phyloP scores from a whole-genome alignment of 495 filamentous ascomycete species.

The Aspergillus avenaceus region DNA sequence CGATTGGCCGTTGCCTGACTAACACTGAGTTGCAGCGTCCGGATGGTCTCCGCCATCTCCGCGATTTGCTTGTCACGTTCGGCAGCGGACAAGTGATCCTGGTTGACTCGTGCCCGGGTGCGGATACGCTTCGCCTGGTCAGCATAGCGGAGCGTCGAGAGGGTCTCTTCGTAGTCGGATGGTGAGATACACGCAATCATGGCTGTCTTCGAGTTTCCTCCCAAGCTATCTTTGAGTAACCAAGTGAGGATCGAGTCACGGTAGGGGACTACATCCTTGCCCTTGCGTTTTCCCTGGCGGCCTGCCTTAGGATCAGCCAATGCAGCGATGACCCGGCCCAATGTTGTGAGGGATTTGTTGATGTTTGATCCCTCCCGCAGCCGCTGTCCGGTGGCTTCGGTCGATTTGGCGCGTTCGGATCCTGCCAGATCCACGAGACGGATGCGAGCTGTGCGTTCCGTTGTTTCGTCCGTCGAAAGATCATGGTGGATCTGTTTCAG shows the following conservation, averaged over 20 bases:
- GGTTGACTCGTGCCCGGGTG: constrained; percentile 93
- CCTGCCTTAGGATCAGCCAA: constrained; percentile 75
- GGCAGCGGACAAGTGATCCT: constrained; percentile 80
- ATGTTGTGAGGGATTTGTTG: constrained; percentile 95
- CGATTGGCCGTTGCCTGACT: constrained; percentile 44
- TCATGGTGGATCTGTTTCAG: constrained; percentile 96
- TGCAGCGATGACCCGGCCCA: constrained; percentile 95
- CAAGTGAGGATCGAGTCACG: constrained; percentile 97
- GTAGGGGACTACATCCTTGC: constrained; percentile 80
- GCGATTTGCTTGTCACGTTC: constrained; percentile 91
- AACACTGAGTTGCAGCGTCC: constrained; percentile 72
- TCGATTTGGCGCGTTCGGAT: constrained; percentile 90
- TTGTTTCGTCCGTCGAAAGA: constrained; percentile 90
- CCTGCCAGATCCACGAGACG: constrained; percentile 94
- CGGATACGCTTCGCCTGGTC: constrained; percentile 98
- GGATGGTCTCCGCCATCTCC: constrained; percentile 92
- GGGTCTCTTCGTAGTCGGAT: constrained; percentile 93
- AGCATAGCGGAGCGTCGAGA: constrained; percentile 92
- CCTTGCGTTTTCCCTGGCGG: constrained; percentile 46
- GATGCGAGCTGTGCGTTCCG: constrained; percentile 88
- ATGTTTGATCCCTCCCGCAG: constrained; percentile 95
- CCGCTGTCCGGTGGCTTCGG: constrained; percentile 86
- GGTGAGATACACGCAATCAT: constrained; percentile 99
- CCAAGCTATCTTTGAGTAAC: constrained; percentile 91
- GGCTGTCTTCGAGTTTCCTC: constrained; percentile 94